Percentiles rank a stretch among this genome's conserved stretches.
These are phyloP conservation scores for Begonia fuchsioides DNA, from an alignment of 306 rosid species.

Conservation along the genomic window DNA sequence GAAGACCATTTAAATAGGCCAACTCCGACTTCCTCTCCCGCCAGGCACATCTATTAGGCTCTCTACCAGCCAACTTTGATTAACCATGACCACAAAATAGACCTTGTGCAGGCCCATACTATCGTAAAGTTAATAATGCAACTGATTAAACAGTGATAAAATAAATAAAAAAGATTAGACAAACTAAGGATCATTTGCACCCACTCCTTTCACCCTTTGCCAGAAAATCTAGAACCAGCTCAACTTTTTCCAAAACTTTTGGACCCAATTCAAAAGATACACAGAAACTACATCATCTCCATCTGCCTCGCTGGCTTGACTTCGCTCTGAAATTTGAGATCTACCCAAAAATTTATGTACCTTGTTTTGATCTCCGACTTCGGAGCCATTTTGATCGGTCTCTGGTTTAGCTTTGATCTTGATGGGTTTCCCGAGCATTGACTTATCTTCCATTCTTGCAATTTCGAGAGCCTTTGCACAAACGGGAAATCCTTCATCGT, in stretches of 20 bases:
- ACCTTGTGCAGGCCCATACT: too few species aligned
- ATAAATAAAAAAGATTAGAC: too few species aligned
- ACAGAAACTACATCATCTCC: slow-evolving; percentile 6
- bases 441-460: slow-evolving; percentile 69
- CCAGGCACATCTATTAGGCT: too few species aligned
- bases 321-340: slow-evolving; percentile 15
- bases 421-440: slow-evolving; percentile 80
- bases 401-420: slow-evolving; percentile 74
- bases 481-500: slow-evolving; percentile 72
- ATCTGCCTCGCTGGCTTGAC: slow-evolving; percentile 11
- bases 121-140: too few species aligned
- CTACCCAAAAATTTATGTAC: slow-evolving; percentile 8
- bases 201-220: too few species aligned
- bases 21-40: too few species aligned
- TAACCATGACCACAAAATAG: too few species aligned
- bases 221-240: slow-evolving; percentile 12
- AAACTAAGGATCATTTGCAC: too few species aligned
- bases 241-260: slow-evolving; percentile 19
- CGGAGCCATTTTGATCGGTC: slow-evolving; percentile 9
- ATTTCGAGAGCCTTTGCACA: slow-evolving; percentile 62
- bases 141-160: too few species aligned
- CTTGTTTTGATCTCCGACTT: slow-evolving; percentile 15
- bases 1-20: too few species aligned
- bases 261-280: slow-evolving; percentile 20
- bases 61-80: too few species aligned